Evolutionary conservation across 495 filamentous ascomycete genomes (phyloP), one percentile per base, ranked within the genome.

Genomic region (Neurospora terricola): DNA sequence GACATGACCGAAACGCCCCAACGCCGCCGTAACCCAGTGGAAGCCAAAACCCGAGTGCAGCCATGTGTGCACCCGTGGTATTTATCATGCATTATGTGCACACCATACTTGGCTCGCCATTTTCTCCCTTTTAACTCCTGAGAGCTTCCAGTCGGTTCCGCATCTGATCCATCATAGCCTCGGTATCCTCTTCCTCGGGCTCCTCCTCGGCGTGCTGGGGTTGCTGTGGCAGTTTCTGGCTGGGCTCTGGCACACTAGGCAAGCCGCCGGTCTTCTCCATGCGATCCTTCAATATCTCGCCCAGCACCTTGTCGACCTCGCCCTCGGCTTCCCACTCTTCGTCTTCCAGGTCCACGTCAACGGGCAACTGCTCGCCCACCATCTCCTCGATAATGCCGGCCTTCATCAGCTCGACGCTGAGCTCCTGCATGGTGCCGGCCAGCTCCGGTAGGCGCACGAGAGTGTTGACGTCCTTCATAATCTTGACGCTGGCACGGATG

Each of bases 331-430:
- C 94, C 21, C 92, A 93, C 81, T 97, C 94, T 30, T 92, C 93
- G 27, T 89, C 79, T 40, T 92, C 72, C 71, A 90, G 85, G 48
- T 89, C 87, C 34, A 81, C 81, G 27, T 82, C 81, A 76, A 91
- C 88, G n/a, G 93, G 93, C 75, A 98, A 81, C 48, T 86, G 89
- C 79, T 98, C 96, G 54, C 89, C 91, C 14, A 97, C 90, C 91
- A 98, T 97, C 84, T 99, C 96, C 83, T 99, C 96, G 73, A 99
- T 97, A 75, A 99, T 94, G 4, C 96, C 96, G 3, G 96, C 94
- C 82, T 91, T 94, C 73, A 97, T 90, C 77, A 98, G 81, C 85
- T 99, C 96, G 70, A 90, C 85, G 72, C 90, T 92, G 36, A 99
- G 85, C 82, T 98, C 94, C 68, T 88, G 86, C 96, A 98, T 98